phyloP scores from a whole-genome alignment of 2,329 filamentous ascomycete genomes.

The Curvularia hawaiiensis region DNA sequence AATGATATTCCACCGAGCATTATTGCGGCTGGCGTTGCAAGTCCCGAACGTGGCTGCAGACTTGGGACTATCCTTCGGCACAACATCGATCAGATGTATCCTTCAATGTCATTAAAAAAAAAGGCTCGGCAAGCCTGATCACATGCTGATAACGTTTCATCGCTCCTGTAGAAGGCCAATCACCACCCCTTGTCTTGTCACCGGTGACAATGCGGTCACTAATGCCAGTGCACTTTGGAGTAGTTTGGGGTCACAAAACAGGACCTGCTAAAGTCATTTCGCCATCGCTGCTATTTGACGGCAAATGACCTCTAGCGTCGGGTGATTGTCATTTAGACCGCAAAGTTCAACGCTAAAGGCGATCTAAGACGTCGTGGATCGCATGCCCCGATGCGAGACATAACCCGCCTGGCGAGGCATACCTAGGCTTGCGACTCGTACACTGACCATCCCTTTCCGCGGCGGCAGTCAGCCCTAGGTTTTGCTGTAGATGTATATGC shows the following conservation, averaged over 20 bases:
- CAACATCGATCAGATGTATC: no score
- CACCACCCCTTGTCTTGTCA: background rate
- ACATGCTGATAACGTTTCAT: background rate
- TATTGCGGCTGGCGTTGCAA: background rate
- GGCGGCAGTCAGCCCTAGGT: background rate
- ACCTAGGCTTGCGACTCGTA: slow-evolving; percentile 1
- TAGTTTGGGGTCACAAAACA: background rate
- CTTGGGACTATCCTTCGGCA: background rate
- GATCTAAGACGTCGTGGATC: slow-evolving; percentile 5
- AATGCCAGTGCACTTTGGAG: background rate
- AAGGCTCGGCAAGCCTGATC: background rate
- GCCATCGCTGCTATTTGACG: background rate
- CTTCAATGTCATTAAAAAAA: background rate
- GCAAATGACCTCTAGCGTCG: background rate
- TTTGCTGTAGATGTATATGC: slow-evolving; percentile 1
- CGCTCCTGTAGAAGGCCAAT: background rate
- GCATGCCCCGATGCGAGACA: slow-evolving; percentile 1
- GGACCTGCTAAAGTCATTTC: background rate
- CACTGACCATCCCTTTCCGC: background rate
- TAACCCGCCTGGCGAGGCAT: background rate
- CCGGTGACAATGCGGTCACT: background rate
- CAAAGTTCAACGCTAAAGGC: slow-evolving; percentile 11
- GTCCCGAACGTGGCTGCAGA: background rate
- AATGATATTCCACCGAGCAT: no score
- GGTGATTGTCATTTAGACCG: background rate